These are phyloP conservation scores for Dactylellina sp. DNA, from an alignment of 2,329 filamentous ascomycete genomes.

Conservation along the genomic window DNA sequence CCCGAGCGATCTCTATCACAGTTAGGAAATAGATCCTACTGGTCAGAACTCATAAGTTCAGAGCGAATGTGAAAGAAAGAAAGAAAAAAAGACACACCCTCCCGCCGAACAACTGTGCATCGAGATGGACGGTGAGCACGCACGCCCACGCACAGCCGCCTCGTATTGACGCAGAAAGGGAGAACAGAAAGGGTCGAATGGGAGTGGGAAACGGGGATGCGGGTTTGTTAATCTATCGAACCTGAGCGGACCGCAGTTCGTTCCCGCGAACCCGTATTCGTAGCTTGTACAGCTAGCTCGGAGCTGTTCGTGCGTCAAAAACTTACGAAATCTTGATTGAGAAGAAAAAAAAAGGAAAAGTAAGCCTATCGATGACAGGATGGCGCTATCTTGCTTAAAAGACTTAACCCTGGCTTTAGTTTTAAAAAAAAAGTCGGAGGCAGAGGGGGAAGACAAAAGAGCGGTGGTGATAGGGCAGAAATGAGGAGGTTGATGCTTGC, in stretches of 20 bases:
- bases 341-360: background rate
- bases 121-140: too few relatives aligned
- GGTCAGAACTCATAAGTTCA: constrained; percentile 15
- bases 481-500: background rate
- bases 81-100: background rate
- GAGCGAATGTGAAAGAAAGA: background rate
- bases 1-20: background rate
- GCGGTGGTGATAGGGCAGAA: background rate
- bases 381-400: constrained; percentile 7
- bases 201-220: too few relatives aligned
- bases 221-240: too few relatives aligned
- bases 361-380: constrained; percentile 2
- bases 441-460: background rate
- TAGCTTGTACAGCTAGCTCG: too few relatives aligned
- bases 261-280: background rate
- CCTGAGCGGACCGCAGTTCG: too few relatives aligned
- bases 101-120: too few relatives aligned
- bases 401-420: constrained; percentile 31
- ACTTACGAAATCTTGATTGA: too few relatives aligned
- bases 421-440: constrained; percentile 32
- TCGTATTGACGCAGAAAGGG: too few relatives aligned
- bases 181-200: too few relatives aligned
- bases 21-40: constrained; percentile 40
- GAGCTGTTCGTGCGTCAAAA: too few relatives aligned
- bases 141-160: too few relatives aligned